These are phyloP conservation scores for Lodderomyces elongisporus DNA, from an alignment of 1,139 yeast genomes.

Conservation along the genomic window DNA sequence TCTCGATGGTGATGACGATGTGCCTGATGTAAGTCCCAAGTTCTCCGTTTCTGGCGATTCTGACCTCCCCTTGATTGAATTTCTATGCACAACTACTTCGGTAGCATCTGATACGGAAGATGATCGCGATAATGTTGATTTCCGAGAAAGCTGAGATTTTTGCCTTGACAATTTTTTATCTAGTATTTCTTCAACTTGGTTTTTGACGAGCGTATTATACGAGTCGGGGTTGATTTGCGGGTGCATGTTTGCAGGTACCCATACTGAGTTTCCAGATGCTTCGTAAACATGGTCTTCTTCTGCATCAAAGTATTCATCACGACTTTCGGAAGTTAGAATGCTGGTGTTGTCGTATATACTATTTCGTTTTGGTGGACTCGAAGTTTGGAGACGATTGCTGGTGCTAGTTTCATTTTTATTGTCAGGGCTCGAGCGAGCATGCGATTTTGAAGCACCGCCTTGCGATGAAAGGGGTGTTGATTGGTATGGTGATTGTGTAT, in stretches of 20 bases:
- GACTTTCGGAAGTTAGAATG: conserved; percentile 11
- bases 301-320: conserved; percentile 23
- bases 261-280: conserved; percentile 38
- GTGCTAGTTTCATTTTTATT: background rate
- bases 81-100: background rate
- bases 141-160: conserved; percentile 26
- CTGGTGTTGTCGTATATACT: conserved; percentile 8
- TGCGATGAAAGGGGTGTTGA: background rate
- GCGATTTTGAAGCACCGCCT: background rate
- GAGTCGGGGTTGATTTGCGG: conserved; percentile 93
- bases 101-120: conserved; percentile 6
- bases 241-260: conserved; percentile 96
- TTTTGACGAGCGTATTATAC: conserved; percentile 75
- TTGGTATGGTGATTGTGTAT: conserved; percentile 5
- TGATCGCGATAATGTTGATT: conserved; percentile 24
- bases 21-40: background rate
- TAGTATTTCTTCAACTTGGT: conserved; percentile 71
- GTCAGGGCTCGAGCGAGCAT: background rate
- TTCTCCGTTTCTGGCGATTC: conserved; percentile 3
- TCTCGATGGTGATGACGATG: conserved; percentile 7
- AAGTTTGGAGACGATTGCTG: conserved; percentile 4
- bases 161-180: conserved; percentile 22
- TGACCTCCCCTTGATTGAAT: conserved; percentile 2
- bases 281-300: conserved; percentile 25
- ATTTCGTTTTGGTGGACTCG: conserved; percentile 8